A percentile compares a stretch with the other conserved stretches of the same genome.
Evolutionary conservation across 768 basidiomycete genomes (phyloP).

Genomic region (Lentinus brumalis): DNA sequence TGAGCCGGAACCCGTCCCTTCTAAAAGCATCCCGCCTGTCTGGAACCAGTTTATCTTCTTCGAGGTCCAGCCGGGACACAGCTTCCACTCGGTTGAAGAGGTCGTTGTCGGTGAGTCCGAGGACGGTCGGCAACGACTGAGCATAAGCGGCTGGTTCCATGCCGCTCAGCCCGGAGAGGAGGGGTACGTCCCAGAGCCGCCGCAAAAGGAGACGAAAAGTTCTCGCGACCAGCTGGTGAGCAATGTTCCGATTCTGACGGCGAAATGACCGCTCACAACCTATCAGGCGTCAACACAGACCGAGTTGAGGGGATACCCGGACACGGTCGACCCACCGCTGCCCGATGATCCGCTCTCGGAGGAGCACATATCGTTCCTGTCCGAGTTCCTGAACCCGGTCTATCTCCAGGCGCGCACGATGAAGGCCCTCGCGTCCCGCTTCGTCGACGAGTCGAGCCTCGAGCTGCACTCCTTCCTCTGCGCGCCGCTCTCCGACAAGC

Average conservation of each 20-base stretch:
- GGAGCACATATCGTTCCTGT: constrained; percentile 70
- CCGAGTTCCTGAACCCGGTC: constrained; percentile 84
- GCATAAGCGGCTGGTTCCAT: constrained; percentile 98
- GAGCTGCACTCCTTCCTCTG: constrained; percentile 87
- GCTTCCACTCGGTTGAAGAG: constrained; percentile 97
- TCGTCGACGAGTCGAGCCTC: constrained; percentile 84
- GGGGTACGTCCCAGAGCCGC: constrained; percentile 64
- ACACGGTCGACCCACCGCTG: constrained; percentile 47
- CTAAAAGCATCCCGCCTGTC: constrained; percentile 70
- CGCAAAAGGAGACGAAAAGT: constrained; percentile 56
- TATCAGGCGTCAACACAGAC: constrained; percentile 63
- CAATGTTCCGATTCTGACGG: constrained; percentile 20
- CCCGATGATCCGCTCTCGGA: constrained; percentile 56
- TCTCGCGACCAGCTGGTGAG: constrained; percentile 93
- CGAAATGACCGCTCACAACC: neutral
- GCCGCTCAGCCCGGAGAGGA: constrained; percentile 89
- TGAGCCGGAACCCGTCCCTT: constrained; percentile 68
- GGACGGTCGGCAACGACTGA: constrained; percentile 74
- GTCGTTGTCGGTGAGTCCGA: constrained; percentile 81
- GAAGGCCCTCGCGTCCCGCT: constrained; percentile 75
- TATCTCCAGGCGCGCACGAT: constrained; percentile 86
- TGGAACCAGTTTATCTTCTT: constrained; percentile 92
- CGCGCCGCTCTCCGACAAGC: constrained; percentile 62
- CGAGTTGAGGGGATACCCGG: constrained; percentile 50
- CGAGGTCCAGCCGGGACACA: constrained; percentile 91